Base-by-base conservation (phyloP, 257 asterid species). In the Solanum chilense region DNA sequence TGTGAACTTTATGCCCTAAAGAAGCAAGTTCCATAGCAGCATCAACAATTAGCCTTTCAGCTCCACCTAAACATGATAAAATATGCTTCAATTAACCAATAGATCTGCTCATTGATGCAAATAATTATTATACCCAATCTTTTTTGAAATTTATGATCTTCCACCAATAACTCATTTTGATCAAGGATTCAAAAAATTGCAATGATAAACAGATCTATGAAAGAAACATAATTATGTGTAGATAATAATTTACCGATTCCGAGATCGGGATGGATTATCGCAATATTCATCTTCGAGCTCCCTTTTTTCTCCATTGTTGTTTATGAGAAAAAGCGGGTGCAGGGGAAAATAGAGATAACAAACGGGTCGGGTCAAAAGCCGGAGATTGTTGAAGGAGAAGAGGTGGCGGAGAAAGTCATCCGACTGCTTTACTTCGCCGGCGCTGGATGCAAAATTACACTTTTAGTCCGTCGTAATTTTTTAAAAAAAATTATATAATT, bases 31-130 rank as follows among this genome's bases (percentile, higher is more conserved):
- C 98, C 47, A 93, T 94, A 87, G 99, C 98, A 85, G 98, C 96
- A 89, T 97, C 98, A 64, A 97, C 99, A 82, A 97, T 92, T 87
- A 97, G 90, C 92, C 99, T 91, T 91, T 97, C 98, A n/a, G 99
- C 99, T 86, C 99, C 99, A 88, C 98, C 99, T 97, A 87, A 41
- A 81, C 12, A 49, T 47, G 3, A 81, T 49, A 49, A 49, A 29
- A 81, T 81, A 9, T 47, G 21, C 4, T 49, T 81, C 68, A 0
- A 20, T 29, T 29, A 44, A 2, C 84, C 39, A 64, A 27, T 27
- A 45, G 37, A 45, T 78, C 84, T 78, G 7, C 16, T 2, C 83
- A 77, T 14, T 77, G 56, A 56, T n/a, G 66, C 66, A 58, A 58
- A 58, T 20, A 58, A 58, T 20, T 20, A 58, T 20, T 58, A 58